phyloP scores from a whole-genome alignment of 371 early-diverging fungal species.

The Mortierella sp. region DNA sequence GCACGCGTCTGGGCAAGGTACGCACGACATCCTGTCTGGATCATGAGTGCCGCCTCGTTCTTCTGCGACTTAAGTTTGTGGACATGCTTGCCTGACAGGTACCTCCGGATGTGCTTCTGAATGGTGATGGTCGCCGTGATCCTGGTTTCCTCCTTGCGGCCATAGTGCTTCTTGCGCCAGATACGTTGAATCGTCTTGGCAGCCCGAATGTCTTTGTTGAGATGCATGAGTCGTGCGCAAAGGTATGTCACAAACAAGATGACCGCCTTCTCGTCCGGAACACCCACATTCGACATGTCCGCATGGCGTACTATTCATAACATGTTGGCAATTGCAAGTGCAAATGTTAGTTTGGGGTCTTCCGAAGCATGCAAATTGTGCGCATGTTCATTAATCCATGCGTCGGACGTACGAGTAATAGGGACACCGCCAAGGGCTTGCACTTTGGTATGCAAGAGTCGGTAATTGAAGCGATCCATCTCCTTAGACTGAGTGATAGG shows the following conservation, averaged over 20 bases:
- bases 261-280: conserved; percentile 61
- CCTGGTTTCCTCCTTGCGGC: conserved; percentile 38
- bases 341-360: background rate
- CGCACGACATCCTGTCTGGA: conserved; percentile 49
- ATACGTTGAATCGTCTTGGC: conserved; percentile 58
- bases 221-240: conserved; percentile 55
- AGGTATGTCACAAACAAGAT: conserved; percentile 59
- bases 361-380: background rate
- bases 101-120: conserved; percentile 42
- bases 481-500: conserved; percentile 50
- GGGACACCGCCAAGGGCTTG: conserved; percentile 58
- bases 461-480: conserved; percentile 57
- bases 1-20: conserved; percentile 34
- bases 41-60: conserved; percentile 34
- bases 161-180: conserved; percentile 57
- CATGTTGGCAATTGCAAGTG: background rate
- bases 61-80: background rate
- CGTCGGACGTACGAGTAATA: conserved; percentile 36
- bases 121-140: conserved; percentile 41
- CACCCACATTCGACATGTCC: conserved; percentile 52
- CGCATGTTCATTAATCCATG: too few relatives aligned
- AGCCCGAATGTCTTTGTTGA: conserved; percentile 59
- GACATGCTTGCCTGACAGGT: conserved; percentile 16
- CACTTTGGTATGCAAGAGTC: conserved; percentile 51
- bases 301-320: conserved; percentile 43